Base-by-base conservation (phyloP, 805 yeast genomes). In the Wickerhamomyces xylosicus region DNA sequence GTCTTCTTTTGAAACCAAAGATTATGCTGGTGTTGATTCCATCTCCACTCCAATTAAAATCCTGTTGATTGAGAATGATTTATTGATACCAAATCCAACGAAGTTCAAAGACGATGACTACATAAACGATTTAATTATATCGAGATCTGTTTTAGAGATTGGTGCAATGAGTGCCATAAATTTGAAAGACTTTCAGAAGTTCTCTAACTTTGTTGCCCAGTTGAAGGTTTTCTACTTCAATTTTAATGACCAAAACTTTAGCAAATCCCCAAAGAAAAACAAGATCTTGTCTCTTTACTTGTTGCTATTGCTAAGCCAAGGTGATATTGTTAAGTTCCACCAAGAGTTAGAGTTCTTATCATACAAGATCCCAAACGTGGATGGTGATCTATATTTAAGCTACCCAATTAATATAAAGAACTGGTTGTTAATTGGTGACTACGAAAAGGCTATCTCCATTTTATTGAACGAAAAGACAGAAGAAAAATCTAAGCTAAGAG, bases 351-450 rank as follows among this genome's bases (percentile, higher is more conserved):
- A 90, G 59, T 67, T 66, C 42, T 69, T 87, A 47, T 74, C 71
- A 48, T 73, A 72, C 48, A 52, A 58, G 31, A 47, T 63, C 20
- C 45, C 51, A n/a, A 66, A 52, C 50, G 56, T 57, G 44, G 90
- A 85, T 48, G 66, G 69, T 28, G 95, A 85, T 57, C 66, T 71
- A 47, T 85, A 71, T 57, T 66, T 90, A 48, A 72, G 76, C 36
- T 87, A 87, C 57, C 97, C 97, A 19, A 79, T 90, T 39, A 78
- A 79, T 49, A 77, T 92, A 50, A 97, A 92, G 59, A 79, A 85
- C 47, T 85, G 94, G 82, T 73, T 92, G 47, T 86, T 90, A 81
- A 97, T 92, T 63, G 98, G 98, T 33, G 83, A 90, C 47, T 92
- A 89, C 61, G 92, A 86, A 59, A 85, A 85, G 60, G 90, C 49